Base-by-base conservation (phyloP, 495 filamentous ascomycete species). In the Trichocladium uniseriatum region DNA sequence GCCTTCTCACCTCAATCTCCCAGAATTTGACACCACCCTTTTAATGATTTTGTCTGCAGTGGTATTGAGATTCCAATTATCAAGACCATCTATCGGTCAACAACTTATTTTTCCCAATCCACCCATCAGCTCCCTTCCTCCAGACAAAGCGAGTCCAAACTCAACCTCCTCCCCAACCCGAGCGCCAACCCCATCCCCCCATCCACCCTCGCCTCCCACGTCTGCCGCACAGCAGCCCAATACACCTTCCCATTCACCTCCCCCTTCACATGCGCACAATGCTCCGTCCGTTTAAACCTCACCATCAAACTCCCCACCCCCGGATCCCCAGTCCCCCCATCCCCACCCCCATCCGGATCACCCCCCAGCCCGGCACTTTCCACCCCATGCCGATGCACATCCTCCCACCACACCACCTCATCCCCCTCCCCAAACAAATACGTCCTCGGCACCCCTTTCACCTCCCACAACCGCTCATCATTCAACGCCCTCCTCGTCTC, bases 381-480 rank as follows among this genome's bases (percentile, higher is more conserved):
- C 10, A 35, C 32, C 20, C 48, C 58, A 51, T 70, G 67, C 35
- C 51, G 44, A 50, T 66, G 57, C 3, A 70, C 58, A 39, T 66
- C 66, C 39, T 44, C 11, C 60, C 58, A 65, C 13, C 43, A 39
- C 13, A 70, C 63, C 39, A 68, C 40, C 28, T 62, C 57, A 39
- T 73, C 64, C 39, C 21, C 52, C 43, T 62, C 48, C 28, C 66
- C 64, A 43, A 66, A 71, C 18, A 73, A 19, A 59, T 69, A 70
- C 29, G 55, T 52, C 38, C 52, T 18, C 43, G 41, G 52, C 29
- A 51, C 39, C 1, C 24, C 45, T 9, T 48, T 35, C 4, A 52
- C 21, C 10, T 38, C 53, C 52, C 66, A 64, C 32, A 66, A 28
- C 3, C 2, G 41, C 16, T 45, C 42, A 10, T 65, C 54, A 28